Evolutionary conservation across 768 basidiomycete species (phyloP), one percentile per base, ranked within the genome.

Genomic region (Boletus speciosus): DNA sequence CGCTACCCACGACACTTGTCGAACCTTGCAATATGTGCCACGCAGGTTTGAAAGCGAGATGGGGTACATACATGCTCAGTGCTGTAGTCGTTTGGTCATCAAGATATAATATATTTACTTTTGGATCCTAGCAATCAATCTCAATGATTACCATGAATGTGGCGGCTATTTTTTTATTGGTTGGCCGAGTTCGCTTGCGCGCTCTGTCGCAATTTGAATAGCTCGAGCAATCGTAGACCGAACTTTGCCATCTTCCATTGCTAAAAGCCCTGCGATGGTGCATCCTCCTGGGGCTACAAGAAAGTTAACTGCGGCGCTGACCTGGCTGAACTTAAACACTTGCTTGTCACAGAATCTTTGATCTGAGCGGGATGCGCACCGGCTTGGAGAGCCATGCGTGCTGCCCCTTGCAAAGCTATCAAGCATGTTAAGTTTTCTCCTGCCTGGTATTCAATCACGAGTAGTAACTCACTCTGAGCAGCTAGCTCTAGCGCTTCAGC

Each of bases 291-390:
- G 97, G 37, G 97, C 96, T 98, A 57, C 31, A 44, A 34, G 51
- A n/a, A 27, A 16, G 7, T 64, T 45, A 64, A 36, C 12, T 9
- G 3, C 2, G 39, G 3, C 40, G 12, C 12, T 48, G 35, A 55
- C 6, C 36, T 1, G 38, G 15, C 40, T 29, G 21, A 27, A 36
- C 2, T 10, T 27, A 3, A 35, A 31, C 7, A 76, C 90, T 63
- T 64, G 93, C 96, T 99, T 11, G 97, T 98, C 3, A 99, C 97
- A 5, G 93, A 85, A 71, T 99, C 97, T 69, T 98, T 98, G 61
- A 99, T 85, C 63, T 93, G 92, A 5, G 97, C 94, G 8, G 97
- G 97, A 70, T 98, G 97, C 3, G 84, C 76, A n/a, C 86, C 89
- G 1, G 82, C 81, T 66, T 94, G 88, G 1, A 98, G 78, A 4